A percentile compares a stretch with the other conserved stretches of the same genome.
phyloP scores from a whole-genome alignment of 1,284 basidiomycete genomes.

The Athelia psychrophila region DNA sequence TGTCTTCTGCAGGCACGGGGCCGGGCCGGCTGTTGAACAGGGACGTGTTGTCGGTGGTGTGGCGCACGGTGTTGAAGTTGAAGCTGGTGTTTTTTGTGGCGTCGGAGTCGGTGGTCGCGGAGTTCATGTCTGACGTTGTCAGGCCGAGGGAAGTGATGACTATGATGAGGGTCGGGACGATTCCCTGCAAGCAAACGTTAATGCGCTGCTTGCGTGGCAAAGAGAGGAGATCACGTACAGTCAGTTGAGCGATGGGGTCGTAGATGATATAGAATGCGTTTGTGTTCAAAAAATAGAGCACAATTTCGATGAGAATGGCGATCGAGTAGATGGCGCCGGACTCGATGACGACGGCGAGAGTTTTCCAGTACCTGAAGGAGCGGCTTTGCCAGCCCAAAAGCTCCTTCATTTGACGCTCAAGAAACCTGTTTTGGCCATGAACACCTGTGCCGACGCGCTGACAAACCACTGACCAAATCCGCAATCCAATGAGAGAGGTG shows the following conservation, averaged over 20 bases:
- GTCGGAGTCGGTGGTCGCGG: background rate
- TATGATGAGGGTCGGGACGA: background rate
- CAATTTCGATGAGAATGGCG: constrained; percentile 34
- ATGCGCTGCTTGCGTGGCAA: background rate
- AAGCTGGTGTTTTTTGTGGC: too few relatives aligned
- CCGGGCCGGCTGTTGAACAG: too few relatives aligned
- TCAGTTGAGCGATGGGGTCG: constrained; percentile 37
- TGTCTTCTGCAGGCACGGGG: too few relatives aligned
- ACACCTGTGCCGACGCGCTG: background rate
- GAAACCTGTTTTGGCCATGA: constrained; percentile 20
- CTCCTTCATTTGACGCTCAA: constrained; percentile 8
- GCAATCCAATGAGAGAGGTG: constrained; percentile 30
- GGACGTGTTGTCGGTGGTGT: too few relatives aligned
- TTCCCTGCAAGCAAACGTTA: background rate
- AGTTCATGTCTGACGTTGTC: background rate
- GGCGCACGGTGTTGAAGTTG: too few relatives aligned
- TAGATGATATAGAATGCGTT: constrained; percentile 40
- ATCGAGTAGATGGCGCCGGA: constrained; percentile 37
- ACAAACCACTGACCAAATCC: constrained; percentile 27
- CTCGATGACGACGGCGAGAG: constrained; percentile 35
- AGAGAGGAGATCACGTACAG: constrained; percentile 22
- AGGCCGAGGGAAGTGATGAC: background rate
- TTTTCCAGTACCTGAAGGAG: constrained; percentile 27
- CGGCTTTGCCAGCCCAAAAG: constrained; percentile 1
- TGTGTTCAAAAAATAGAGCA: constrained; percentile 32